Conservation (phyloP, 2,329 filamentous ascomycete genomes). For the Alternaria sp. region DNA sequence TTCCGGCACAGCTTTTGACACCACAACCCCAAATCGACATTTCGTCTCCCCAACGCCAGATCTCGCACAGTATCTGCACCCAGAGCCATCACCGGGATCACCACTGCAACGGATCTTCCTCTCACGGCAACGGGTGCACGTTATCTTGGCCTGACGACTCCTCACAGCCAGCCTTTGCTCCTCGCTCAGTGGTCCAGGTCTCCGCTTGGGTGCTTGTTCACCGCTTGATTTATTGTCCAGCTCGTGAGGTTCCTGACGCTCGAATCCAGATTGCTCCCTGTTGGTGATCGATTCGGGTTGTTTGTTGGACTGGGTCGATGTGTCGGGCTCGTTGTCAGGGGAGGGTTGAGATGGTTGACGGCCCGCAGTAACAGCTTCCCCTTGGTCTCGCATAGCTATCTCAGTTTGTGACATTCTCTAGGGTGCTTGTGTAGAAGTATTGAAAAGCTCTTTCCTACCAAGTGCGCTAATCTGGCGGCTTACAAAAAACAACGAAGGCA, state of each 20-base stretch:
- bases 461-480: not conserved
- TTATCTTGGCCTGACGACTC: not conserved
- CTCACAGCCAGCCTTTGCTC: not conserved
- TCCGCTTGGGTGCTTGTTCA: not conserved
- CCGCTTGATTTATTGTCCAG: not conserved
- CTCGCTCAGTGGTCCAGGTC: not conserved
- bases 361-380: not conserved
- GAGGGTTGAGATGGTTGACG: not conserved
- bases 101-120: slow-evolving; percentile 95
- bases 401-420: not conserved
- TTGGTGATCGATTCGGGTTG: not conserved
- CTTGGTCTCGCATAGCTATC: not conserved
- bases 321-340: not conserved
- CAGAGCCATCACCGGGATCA: slow-evolving; percentile 74
- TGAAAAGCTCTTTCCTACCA: not conserved
- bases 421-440: not conserved
- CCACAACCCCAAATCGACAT: not conserved
- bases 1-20: rapidly evolving
- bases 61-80: slow-evolving; percentile 76
- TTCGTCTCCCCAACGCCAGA: not conserved
- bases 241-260: not conserved
- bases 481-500: not conserved
- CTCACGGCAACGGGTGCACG: slow-evolving; percentile 86
- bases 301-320: not conserved
- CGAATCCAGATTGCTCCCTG: not conserved